These are phyloP conservation scores for Phytophthora kernoviae DNA, from an alignment of 352 stramenopile species.

Conservation along the genomic window DNA sequence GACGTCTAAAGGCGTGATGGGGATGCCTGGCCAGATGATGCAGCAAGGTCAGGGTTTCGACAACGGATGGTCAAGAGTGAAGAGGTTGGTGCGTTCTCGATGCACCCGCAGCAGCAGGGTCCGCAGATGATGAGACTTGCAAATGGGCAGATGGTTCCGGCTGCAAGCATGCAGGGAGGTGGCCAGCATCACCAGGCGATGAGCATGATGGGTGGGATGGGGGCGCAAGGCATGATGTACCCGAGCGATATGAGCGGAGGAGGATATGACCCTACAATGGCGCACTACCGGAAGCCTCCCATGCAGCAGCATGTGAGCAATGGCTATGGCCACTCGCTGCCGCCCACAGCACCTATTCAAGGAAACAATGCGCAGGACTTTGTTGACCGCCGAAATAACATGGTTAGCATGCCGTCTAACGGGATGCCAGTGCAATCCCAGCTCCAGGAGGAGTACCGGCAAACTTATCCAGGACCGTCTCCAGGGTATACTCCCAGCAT, in stretches of 20 bases:
- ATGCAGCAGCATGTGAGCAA: slow-evolving; percentile 42
- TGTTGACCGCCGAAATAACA: slow-evolving; percentile 49
- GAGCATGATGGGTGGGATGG: slow-evolving; percentile 24
- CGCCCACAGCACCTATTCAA: slow-evolving; percentile 26
- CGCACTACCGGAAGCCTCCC: slow-evolving; percentile 50
- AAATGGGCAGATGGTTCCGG: slow-evolving; percentile 37
- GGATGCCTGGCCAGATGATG: slow-evolving; percentile 34
- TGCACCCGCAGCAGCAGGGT: slow-evolving; percentile 43
- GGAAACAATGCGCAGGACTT: slow-evolving; percentile 39
- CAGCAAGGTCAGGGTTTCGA: slow-evolving; percentile 42
- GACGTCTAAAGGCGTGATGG: slow-evolving; percentile 33
- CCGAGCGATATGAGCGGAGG: slow-evolving; percentile 44
- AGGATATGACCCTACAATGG: slow-evolving; percentile 57
- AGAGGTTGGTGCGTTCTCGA: slow-evolving; percentile 60
- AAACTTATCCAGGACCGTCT: slow-evolving; percentile 20
- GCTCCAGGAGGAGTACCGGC: slow-evolving; percentile 33
- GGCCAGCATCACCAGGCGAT: slow-evolving; percentile 27
- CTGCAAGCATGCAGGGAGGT: slow-evolving; percentile 23
- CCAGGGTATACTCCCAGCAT: slow-evolving; percentile 35
- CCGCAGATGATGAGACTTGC: slow-evolving; percentile 43
- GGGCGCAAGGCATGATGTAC: slow-evolving; percentile 46
- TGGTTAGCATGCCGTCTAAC: slow-evolving; percentile 45
- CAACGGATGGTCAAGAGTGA: slow-evolving; percentile 69
- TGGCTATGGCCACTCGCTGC: slow-evolving; percentile 51
- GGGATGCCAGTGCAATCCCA: slow-evolving; percentile 24